Evolutionary conservation across 208 protist species (phyloP), one percentile per base, ranked within the genome.

Genomic region (Crithidia thermophila): DNA sequence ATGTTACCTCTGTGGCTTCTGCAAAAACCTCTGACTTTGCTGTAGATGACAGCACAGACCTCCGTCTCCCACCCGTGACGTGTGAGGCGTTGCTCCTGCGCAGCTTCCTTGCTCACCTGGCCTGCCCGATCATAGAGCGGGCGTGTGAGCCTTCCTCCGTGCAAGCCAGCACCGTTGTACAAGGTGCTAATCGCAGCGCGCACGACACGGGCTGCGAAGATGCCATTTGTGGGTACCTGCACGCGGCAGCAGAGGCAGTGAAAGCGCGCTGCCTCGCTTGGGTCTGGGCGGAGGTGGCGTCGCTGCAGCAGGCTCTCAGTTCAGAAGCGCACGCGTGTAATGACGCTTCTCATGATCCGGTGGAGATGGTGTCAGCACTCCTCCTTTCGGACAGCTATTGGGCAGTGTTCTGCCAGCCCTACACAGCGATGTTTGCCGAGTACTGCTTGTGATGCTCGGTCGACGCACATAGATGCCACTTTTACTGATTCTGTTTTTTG

Each of bases 101-200:
- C 59, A 75, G 68, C 45, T 75, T 67, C 30, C 11, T 75, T 7
- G 49, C 60, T 2, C 68, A 75, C 60, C 49, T 75, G n/a, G 33
- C 42, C 13, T 62, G 61, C 20, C 33, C 68, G 23, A 28, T 13
- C 8, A 8, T 4, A 3, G 51, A 47, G 10, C 14, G 30, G 10
- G 28, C 14, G 9, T 40, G 3, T 9, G 23, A 3, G 1, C 11
- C 20, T 11, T n/a, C 45, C 36, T 47, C 30, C 33, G 9, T n/a
- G n/a, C n/a, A n/a, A n/a, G n/a, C n/a, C n/a, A n/a, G n/a, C n/a
- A n/a, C n/a, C n/a, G n/a, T n/a, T n/a, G n/a, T n/a, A n/a, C n/a
- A n/a, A n/a, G n/a, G n/a, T n/a, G n/a, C n/a, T n/a, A n/a, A n/a
- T n/a, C n/a, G n/a, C n/a, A n/a, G n/a, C n/a, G n/a, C n/a, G n/a